A percentile compares a stretch with the other conserved stretches of the same genome.
These are phyloP conservation scores for Podaxis sp. DNA, from an alignment of 768 basidiomycete species.

Conservation along the genomic window DNA sequence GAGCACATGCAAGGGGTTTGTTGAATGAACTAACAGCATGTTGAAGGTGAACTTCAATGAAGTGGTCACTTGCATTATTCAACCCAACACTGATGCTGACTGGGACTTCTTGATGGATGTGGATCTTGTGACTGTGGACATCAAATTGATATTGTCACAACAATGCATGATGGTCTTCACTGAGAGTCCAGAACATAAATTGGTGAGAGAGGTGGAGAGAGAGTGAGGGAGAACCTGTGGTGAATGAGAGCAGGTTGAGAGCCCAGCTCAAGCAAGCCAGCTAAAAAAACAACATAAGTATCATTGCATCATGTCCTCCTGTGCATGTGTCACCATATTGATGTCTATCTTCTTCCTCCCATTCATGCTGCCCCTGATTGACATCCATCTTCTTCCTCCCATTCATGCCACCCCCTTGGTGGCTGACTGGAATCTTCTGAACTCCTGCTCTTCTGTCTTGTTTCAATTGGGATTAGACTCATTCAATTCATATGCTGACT, in stretches of 20 bases:
- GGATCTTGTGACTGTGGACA: constrained; percentile 55
- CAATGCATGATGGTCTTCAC: constrained; percentile 79
- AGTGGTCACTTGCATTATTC: constrained; percentile 37
- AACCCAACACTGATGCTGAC: constrained; percentile 25
- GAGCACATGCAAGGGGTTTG: constrained; percentile 74
- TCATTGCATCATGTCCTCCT: too few relatives aligned
- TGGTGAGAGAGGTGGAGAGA: constrained; percentile 85
- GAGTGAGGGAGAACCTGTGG: constrained; percentile 57
- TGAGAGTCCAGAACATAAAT: constrained; percentile 76
- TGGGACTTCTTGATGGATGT: constrained; percentile 67
- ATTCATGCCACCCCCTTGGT: too few relatives aligned
- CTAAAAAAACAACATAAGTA: too few relatives aligned
- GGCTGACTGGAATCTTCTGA: too few relatives aligned
- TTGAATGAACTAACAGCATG: constrained; percentile 58
- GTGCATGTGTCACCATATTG: too few relatives aligned
- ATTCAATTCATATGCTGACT: neutral
- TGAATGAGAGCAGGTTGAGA: constrained; percentile 68
- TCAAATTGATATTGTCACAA: constrained; percentile 64
- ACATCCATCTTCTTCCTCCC: too few relatives aligned
- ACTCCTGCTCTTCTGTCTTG: neutral
- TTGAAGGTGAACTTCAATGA: constrained; percentile 48
- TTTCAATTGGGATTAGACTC: neutral
- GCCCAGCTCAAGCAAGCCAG: constrained; percentile 77
- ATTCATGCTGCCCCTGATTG: too few relatives aligned
- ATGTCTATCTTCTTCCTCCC: too few relatives aligned